Evolutionary conservation across 148 eudicot genomes (phyloP), one percentile per base, ranked within the genome.

Genomic region (Polygonum aviculare): DNA sequence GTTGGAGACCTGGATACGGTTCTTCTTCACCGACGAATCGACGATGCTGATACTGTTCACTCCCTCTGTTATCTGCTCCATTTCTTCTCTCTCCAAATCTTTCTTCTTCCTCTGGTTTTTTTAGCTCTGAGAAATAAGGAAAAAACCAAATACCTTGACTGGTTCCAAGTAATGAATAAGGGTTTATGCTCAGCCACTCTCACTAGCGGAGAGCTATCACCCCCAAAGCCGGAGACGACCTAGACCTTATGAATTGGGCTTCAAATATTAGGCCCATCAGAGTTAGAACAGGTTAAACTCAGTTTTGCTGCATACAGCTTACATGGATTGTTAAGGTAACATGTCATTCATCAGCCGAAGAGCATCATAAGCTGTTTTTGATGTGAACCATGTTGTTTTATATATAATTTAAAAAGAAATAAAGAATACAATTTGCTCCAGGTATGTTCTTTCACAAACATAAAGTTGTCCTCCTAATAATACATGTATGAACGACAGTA

Each of bases 1-100:
- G 77, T 89, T 89, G 84, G 93, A 89, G 72, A 89, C 93, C 69
- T 89, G 93, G 78, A 89, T 89, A n/a, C 89, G 89, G 39, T 88
- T 88, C 69, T 79, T 87, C 78, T 85, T 87, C 67, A 77, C 77
- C 6, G 85, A 78, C 52, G 85, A 82, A 74, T 88, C 89, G 40
- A 77, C 47, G 80, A 88, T 83, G 55, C 26, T 81, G 1, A 86
- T 16, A 74, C 80, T 86, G 72, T 48, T 84, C 33, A 86, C 84
- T 72, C 76, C 82, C 35, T 83, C 87, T 3, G 86, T 79, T 1
- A 82, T 69, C 59, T 73, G 85, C 44, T 88, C 91, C 89, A 88
- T 86, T 65, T 45, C 35, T 84, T 11, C 7, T 69, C 72, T 14
- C 33, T 67, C 49, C 47, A 14, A 3, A 38, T 39, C 50, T 15